phyloP scores from a whole-genome alignment of 2,329 filamentous ascomycete species.

The Gyromitra esculenta region DNA sequence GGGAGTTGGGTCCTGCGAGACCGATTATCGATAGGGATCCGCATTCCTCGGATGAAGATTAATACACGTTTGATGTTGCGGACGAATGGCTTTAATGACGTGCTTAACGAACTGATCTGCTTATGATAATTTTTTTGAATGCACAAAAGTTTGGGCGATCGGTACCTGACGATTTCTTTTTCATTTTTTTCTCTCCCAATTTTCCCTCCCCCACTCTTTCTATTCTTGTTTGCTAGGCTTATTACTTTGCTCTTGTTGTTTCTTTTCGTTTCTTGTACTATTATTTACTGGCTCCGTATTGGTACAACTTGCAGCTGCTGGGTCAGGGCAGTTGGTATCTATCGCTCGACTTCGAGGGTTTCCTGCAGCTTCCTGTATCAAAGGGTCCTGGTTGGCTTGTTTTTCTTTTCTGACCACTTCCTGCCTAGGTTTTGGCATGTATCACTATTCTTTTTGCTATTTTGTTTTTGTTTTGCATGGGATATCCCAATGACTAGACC shows the following conservation, averaged over 20 bases:
- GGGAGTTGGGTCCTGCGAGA: slow-evolving; percentile 41
- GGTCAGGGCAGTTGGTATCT: slow-evolving; percentile 30
- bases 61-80: slow-evolving; percentile 33
- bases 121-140: slow-evolving; percentile 45
- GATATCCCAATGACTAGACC: slow-evolving; percentile 8
- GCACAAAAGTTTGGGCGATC: slow-evolving; percentile 40
- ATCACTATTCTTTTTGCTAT: slow-evolving; percentile 27
- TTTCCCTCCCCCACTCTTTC: not conserved
- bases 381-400: slow-evolving; percentile 21
- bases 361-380: slow-evolving; percentile 17
- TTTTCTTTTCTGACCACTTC: slow-evolving; percentile 12
- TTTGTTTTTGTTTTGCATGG: slow-evolving; percentile 25
- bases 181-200: slow-evolving; percentile 4
- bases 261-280: slow-evolving; percentile 44
- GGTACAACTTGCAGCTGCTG: slow-evolving; percentile 18
- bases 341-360: slow-evolving; percentile 14
- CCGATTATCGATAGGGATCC: slow-evolving; percentile 54
- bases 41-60: slow-evolving; percentile 48
- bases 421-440: slow-evolving; percentile 31
- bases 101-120: slow-evolving; percentile 31
- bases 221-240: not conserved
- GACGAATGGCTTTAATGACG: slow-evolving; percentile 30
- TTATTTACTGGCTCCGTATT: slow-evolving; percentile 33
- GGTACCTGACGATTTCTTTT: slow-evolving; percentile 23
- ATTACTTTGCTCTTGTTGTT: slow-evolving; percentile 23